phyloP scores from a whole-genome alignment of 805 yeast genomes.

The Saccharomycopsis sp. region DNA sequence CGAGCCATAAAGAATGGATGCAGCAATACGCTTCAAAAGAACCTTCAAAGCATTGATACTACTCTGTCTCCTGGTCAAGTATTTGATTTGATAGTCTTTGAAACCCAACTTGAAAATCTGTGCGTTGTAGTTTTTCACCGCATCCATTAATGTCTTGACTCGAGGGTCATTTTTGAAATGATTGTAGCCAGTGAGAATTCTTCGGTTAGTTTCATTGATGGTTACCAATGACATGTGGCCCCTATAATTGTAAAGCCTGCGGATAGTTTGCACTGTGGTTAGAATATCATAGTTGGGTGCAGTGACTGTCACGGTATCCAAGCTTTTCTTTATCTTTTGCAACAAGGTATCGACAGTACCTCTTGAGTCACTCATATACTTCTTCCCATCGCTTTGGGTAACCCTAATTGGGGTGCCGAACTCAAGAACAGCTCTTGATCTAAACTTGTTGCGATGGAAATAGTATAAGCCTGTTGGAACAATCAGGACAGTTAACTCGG shows the following conservation, averaged over 20 bases:
- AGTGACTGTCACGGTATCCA: slow-evolving; percentile 79
- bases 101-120: slow-evolving; percentile 55
- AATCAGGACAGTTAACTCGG: slow-evolving; percentile 70
- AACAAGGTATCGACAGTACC: slow-evolving; percentile 69
- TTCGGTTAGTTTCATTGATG: slow-evolving; percentile 84
- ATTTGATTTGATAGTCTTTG: slow-evolving; percentile 47
- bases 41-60: slow-evolving; percentile 25
- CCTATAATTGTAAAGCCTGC: slow-evolving; percentile 79
- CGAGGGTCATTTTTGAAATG: slow-evolving; percentile 65
- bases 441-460: slow-evolving; percentile 90
- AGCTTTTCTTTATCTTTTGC: slow-evolving; percentile 62
- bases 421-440: slow-evolving; percentile 92
- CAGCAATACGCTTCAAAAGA: slow-evolving; percentile 48
- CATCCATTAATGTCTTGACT: slow-evolving; percentile 50
- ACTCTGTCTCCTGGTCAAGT: slow-evolving; percentile 3
- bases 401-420: slow-evolving; percentile 85
- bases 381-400: slow-evolving; percentile 49
- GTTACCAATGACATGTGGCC: slow-evolving; percentile 71
- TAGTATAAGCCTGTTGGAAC: slow-evolving; percentile 98
- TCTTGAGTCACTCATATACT: slow-evolving; percentile 57
- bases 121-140: slow-evolving; percentile 65
- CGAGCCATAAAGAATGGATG: slow-evolving; percentile 48
- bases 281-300: slow-evolving; percentile 86
- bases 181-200: slow-evolving; percentile 76
- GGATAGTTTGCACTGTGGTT: slow-evolving; percentile 84